Percentiles rank a stretch among this genome's conserved stretches.
Evolutionary conservation across 1,284 basidiomycete species (phyloP).

Genomic region (Fomitiporia mediterranea): DNA sequence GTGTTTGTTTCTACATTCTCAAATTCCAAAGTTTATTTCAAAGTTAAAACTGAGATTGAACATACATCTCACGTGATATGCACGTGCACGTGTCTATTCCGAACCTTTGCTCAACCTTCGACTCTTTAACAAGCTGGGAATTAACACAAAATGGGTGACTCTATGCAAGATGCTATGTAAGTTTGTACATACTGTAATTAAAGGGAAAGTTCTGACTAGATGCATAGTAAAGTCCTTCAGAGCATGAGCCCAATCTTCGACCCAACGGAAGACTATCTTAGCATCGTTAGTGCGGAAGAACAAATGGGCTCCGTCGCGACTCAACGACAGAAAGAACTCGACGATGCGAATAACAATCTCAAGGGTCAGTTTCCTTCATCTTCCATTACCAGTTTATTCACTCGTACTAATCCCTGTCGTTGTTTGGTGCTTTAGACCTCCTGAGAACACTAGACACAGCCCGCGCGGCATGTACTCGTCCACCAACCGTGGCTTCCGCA

Average conservation of each 20-base stretch:
- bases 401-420: background rate
- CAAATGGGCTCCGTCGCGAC: constrained; percentile 53
- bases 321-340: constrained; percentile 55
- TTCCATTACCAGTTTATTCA: background rate
- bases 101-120: background rate
- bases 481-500: constrained; percentile 60
- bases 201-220: background rate
- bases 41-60: background rate
- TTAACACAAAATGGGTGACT: constrained; percentile 39
- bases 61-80: background rate
- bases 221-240: constrained; percentile 53
- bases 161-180: constrained; percentile 33
- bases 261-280: constrained; percentile 69
- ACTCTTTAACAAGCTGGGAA: background rate
- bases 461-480: constrained; percentile 63
- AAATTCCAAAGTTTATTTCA: too few relatives aligned
- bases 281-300: constrained; percentile 66
- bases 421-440: constrained; percentile 37
- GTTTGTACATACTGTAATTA: background rate
- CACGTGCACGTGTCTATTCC: background rate
- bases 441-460: constrained; percentile 62
- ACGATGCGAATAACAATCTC: constrained; percentile 55
- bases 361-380: constrained; percentile 41
- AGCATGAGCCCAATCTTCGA: constrained; percentile 67
- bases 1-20: too few relatives aligned